Evolutionary conservation across 1,284 basidiomycete genomes (phyloP).

Genomic region (Phlebopus sp.): DNA sequence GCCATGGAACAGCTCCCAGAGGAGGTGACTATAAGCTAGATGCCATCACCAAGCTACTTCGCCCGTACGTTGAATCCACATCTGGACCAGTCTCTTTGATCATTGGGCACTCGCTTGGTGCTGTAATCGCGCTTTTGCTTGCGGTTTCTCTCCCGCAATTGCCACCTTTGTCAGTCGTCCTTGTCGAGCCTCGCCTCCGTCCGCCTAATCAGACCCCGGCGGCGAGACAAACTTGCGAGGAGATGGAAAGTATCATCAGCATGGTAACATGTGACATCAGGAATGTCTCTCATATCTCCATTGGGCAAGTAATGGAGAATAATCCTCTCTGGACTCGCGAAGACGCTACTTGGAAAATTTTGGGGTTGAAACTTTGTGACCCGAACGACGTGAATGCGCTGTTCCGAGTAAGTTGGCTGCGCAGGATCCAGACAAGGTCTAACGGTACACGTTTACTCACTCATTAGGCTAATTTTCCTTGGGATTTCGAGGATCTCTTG

Average conservation of each 20-base stretch:
- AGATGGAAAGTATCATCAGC: not conserved
- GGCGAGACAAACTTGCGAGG: not conserved
- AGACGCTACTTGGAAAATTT: conserved; percentile 4
- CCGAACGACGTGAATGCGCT: not conserved
- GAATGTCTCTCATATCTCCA: not conserved
- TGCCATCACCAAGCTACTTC: not conserved
- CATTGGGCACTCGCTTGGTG: conserved; percentile 5
- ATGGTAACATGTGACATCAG: not conserved
- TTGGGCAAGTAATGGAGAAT: not conserved
- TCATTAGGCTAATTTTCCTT: conserved; percentile 3
- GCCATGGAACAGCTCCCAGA: conserved; percentile 1
- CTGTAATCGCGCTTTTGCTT: conserved; percentile 1
- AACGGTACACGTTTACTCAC: not conserved
- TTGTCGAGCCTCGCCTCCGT: not conserved
- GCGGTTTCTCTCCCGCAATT: not conserved
- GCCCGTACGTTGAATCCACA: not conserved
- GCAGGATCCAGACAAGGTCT: not conserved
- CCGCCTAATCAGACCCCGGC: not conserved
- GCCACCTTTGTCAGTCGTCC: not conserved
- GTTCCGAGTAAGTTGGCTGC: conserved; percentile 1
- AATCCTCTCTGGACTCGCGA: conserved; percentile 4
- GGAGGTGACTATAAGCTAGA: not conserved
- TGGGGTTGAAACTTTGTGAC: conserved; percentile 2
- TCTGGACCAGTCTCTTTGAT: not conserved
- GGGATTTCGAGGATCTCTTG: conserved; percentile 2